Base-by-base conservation (phyloP, 1,284 basidiomycete genomes). In the Pholiota adiposa region DNA sequence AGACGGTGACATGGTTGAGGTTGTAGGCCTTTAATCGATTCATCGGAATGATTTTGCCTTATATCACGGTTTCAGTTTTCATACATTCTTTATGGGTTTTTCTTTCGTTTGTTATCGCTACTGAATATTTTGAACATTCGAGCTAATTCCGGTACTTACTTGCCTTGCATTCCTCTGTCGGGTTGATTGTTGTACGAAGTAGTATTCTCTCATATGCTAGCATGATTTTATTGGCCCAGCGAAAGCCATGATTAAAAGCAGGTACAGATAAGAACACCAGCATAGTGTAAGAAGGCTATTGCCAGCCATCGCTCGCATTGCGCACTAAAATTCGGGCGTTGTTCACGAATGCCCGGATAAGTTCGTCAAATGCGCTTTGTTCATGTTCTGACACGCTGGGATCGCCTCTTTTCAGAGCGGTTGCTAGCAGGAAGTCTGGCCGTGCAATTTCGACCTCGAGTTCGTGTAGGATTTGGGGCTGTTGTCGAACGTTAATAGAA, bases 311-410 rank as follows among this genome's bases (percentile, higher is more conserved):
- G 59, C 65, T 66, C 7, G 89, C 81, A 72, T 92, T 92, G 63
- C 88, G 82, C 49, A 85, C 86, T 48, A 92, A 73, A 70, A 92
- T 90, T 56, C 90, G 79, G 5, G 88, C 84, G 66, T 92, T 92
- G 67, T 92, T 92, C 44, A 92, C 90, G 66, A 92, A 92, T n/a
- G 89, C 90, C 34, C 90, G 83, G 54, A 92, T 88, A 50, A 92
- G 80, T 67, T 92, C 90, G 68, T 92, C 90, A 68, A 91, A 92
- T 9, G 88, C 88, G 62, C 77, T 81, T n/a, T 84, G 82, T 67
- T 92, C 90, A 38, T 78, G 72, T 66, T 90, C 87, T 3, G 85
- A 67, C 18, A 75, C 78, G 62, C 77, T 81, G 21, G 78, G 78
- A 61, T 90, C 87, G 12, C 79, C 81, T 25, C 90, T 81, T 65